Conservation (phyloP, 2,329 filamentous ascomycete genomes). For the Penicillium sp. region DNA sequence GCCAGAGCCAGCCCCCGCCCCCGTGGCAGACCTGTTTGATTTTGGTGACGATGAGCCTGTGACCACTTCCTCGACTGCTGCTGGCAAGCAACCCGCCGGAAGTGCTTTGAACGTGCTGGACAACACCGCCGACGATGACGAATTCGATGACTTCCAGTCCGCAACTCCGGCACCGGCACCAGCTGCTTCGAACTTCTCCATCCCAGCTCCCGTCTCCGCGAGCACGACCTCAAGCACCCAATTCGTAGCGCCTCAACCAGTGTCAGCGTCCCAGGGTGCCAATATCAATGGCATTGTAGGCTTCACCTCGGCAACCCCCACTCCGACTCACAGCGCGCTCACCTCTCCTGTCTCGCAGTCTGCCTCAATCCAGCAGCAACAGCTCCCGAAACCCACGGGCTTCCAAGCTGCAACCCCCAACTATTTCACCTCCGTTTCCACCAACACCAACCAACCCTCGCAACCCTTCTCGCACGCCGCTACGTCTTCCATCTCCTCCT, state of each 20-base stretch:
- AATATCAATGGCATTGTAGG: constrained; percentile 78
- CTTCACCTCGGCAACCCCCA: constrained; percentile 78
- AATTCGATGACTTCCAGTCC: constrained; percentile 97
- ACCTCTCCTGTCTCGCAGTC: constrained; percentile 54
- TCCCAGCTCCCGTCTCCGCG: constrained; percentile 49
- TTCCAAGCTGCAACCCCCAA: constrained; percentile 84
- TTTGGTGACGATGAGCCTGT: constrained; percentile 75
- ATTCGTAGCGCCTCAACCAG: constrained; percentile 79
- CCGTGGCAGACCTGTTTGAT: constrained; percentile 86
- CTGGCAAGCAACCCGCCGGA: constrained; percentile 48
- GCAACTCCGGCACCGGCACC: constrained; percentile 59
- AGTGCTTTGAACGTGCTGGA: constrained; percentile 51
- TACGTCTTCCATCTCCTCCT: constrained; percentile 39
- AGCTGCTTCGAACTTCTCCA: constrained; percentile 37
- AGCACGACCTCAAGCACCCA: constrained; percentile 58
- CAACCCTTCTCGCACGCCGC: constrained; percentile 37
- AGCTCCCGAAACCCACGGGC: constrained; percentile 57
- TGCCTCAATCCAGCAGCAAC: constrained; percentile 38
- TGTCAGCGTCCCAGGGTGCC: constrained; percentile 77
- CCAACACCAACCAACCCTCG: constrained; percentile 35
- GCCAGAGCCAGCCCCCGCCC: constrained; percentile 68
- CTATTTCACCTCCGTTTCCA: constrained; percentile 83
- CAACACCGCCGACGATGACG: constrained; percentile 68
- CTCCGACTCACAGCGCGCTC: constrained; percentile 55
- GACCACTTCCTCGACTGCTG: constrained; percentile 39